Conservation (phyloP, 805 yeast species). For the Yarrowia osloensis region DNA sequence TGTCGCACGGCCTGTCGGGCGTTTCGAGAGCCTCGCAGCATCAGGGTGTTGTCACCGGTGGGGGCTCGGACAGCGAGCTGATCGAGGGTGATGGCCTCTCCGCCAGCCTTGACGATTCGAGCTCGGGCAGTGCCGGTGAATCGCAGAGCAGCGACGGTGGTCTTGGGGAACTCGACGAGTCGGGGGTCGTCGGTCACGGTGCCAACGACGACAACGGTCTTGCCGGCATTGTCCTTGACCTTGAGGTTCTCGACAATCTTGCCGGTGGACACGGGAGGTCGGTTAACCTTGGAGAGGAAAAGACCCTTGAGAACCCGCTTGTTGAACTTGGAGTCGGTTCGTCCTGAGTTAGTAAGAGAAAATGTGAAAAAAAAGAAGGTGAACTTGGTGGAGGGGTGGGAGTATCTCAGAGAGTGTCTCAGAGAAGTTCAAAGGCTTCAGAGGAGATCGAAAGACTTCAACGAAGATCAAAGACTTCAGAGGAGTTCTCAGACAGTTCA, state of each 20-base stretch:
- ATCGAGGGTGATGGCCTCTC: conserved; percentile 99
- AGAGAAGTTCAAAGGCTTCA: too few relatives aligned
- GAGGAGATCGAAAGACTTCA: too few relatives aligned
- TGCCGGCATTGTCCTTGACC: conserved; percentile 81
- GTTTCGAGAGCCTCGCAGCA: conserved; percentile 98
- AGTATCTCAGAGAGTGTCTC: too few relatives aligned
- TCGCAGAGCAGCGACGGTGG: conserved; percentile 98
- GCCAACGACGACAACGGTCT: conserved; percentile 97
- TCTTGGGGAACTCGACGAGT: conserved; percentile 90
- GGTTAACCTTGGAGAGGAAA: conserved; percentile 97
- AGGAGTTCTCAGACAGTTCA: too few relatives aligned
- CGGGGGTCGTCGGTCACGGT: conserved; percentile 98
- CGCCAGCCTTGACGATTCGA: conserved; percentile 96
- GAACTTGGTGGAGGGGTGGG: too few relatives aligned
- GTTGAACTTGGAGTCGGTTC: conserved; percentile 98
- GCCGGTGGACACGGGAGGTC: conserved; percentile 98
- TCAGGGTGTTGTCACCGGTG: conserved; percentile 97
- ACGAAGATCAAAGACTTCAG: too few relatives aligned
- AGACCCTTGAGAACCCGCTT: conserved; percentile 90
- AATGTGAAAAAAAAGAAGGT: too few relatives aligned
- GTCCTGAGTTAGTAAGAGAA: conserved; percentile 56
- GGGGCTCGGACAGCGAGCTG: conserved; percentile 99
- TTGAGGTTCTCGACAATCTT: conserved; percentile 82
- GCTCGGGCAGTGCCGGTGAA: conserved; percentile 99
- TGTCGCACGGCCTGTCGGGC: conserved; percentile 99